These are phyloP conservation scores for Boechera retrofracta DNA, from an alignment of 345 rosid species.

Conservation along the genomic window DNA sequence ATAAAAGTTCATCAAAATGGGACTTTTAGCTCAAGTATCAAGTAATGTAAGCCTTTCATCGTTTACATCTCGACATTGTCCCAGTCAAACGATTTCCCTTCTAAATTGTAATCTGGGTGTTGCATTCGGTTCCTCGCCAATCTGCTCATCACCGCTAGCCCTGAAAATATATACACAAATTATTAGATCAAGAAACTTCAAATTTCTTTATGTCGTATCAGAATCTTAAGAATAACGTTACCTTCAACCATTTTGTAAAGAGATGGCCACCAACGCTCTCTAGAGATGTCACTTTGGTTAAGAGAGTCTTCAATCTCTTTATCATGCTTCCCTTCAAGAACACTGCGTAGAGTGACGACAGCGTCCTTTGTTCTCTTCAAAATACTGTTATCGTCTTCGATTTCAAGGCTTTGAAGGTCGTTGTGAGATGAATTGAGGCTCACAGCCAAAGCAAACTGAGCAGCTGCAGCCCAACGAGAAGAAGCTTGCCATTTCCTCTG, in stretches of 20 bases:
- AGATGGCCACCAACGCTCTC: slow-evolving; percentile 90
- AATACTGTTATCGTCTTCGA: slow-evolving; percentile 59
- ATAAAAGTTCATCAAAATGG: slow-evolving; percentile 19
- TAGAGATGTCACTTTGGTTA: slow-evolving; percentile 54
- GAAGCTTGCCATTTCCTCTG: slow-evolving; percentile 77
- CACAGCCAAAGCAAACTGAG: slow-evolving; percentile 70
- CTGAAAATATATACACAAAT: slow-evolving; percentile 50
- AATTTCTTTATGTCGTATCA: not conserved
- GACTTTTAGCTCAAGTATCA: not conserved
- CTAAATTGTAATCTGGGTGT: slow-evolving; percentile 48
- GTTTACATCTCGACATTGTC: slow-evolving; percentile 57
- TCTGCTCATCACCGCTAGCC: slow-evolving; percentile 82
- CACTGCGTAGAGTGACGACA: slow-evolving; percentile 68
- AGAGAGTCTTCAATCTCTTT: slow-evolving; percentile 63
- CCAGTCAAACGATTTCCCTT: slow-evolving; percentile 64
- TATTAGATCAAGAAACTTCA: slow-evolving; percentile 4
- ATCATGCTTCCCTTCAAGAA: slow-evolving; percentile 82
- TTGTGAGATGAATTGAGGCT: slow-evolving; percentile 76
- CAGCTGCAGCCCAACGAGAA: slow-evolving; percentile 88
- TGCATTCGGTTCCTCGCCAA: slow-evolving; percentile 62
- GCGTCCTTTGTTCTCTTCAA: slow-evolving; percentile 82
- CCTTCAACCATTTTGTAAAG: slow-evolving; percentile 92
- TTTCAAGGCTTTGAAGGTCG: slow-evolving; percentile 64
- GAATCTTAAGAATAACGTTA: slow-evolving; percentile 30
- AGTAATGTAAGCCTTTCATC: not conserved